A percentile compares a stretch with the other conserved stretches of the same genome.
phyloP scores from a whole-genome alignment of 768 basidiomycete species.

The Kwoniella sp. region DNA sequence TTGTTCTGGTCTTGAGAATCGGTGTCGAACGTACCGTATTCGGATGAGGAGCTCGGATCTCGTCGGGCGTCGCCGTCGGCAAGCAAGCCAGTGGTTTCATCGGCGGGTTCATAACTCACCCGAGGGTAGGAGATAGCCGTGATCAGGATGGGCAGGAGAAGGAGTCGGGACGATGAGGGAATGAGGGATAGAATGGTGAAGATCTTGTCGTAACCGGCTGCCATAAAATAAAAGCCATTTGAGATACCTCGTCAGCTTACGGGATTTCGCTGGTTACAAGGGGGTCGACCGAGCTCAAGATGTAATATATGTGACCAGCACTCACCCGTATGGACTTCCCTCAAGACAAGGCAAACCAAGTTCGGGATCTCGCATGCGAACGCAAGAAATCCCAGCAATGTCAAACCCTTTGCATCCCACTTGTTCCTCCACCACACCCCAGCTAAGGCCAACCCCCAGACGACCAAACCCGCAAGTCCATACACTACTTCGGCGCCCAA shows the following conservation, averaged over 20 bases:
- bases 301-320: too few relatives aligned
- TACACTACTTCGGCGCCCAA: slow-evolving; percentile 34
- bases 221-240: not conserved
- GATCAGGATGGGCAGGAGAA: slow-evolving; percentile 55
- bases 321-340: slow-evolving; percentile 37
- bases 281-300: not conserved
- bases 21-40: slow-evolving; percentile 62
- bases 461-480: slow-evolving; percentile 38
- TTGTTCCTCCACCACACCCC: slow-evolving; percentile 37
- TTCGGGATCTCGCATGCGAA: slow-evolving; percentile 39
- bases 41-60: slow-evolving; percentile 59
- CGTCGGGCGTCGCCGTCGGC: slow-evolving; percentile 60
- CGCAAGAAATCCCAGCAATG: slow-evolving; percentile 28
- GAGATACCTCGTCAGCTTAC: not conserved
- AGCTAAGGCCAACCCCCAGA: slow-evolving; percentile 38
- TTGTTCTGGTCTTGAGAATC: slow-evolving; percentile 7
- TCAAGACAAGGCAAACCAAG: slow-evolving; percentile 37
- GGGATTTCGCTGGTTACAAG: too few relatives aligned
- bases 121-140: slow-evolving; percentile 67
- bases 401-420: slow-evolving; percentile 39
- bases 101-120: slow-evolving; percentile 62
- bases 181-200: slow-evolving; percentile 60
- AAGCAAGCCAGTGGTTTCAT: slow-evolving; percentile 54
- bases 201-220: slow-evolving; percentile 31
- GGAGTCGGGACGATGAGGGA: slow-evolving; percentile 37